A percentile compares a stretch with the other conserved stretches of the same genome.
phyloP scores from a whole-genome alignment of 352 stramenopile species.

The Phytophthora pseudosyringae region DNA sequence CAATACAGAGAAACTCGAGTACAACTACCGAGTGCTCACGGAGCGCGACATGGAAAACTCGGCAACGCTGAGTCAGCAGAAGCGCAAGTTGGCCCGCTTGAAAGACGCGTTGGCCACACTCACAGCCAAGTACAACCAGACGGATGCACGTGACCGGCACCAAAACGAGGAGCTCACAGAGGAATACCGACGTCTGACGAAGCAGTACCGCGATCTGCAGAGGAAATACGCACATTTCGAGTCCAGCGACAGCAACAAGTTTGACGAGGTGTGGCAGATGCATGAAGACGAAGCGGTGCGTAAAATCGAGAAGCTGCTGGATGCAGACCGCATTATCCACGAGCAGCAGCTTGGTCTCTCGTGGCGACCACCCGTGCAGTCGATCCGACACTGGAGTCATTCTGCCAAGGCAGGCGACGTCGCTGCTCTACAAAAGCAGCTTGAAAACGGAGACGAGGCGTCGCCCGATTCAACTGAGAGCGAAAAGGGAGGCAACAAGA shows the following conservation, averaged over 20 bases:
- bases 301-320: conserved; percentile 89
- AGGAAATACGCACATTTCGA: conserved; percentile 96
- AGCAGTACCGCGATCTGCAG: conserved; percentile 96
- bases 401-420: conserved; percentile 28
- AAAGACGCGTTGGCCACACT: conserved; percentile 92
- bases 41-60: conserved; percentile 96
- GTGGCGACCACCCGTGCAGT: conserved; percentile 69
- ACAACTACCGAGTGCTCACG: conserved; percentile 96
- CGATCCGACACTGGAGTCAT: conserved; percentile 62
- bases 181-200: conserved; percentile 93
- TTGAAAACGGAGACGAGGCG: conserved; percentile 21
- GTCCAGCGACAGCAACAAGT: conserved; percentile 86
- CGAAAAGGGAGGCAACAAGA: conserved; percentile 37
- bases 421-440: conserved; percentile 26
- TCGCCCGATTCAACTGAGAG: conserved; percentile 21
- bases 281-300: conserved; percentile 88
- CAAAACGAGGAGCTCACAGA: conserved; percentile 94
- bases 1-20: conserved; percentile 97
- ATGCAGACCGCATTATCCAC: conserved; percentile 90
- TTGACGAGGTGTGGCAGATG: conserved; percentile 92
- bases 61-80: conserved; percentile 92
- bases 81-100: conserved; percentile 92
- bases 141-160: conserved; percentile 83
- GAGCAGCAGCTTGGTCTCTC: conserved; percentile 90
- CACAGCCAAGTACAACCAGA: conserved; percentile 93